Base-by-base conservation (phyloP, 2,329 filamentous ascomycete genomes). In the Microsporum canis region DNA sequence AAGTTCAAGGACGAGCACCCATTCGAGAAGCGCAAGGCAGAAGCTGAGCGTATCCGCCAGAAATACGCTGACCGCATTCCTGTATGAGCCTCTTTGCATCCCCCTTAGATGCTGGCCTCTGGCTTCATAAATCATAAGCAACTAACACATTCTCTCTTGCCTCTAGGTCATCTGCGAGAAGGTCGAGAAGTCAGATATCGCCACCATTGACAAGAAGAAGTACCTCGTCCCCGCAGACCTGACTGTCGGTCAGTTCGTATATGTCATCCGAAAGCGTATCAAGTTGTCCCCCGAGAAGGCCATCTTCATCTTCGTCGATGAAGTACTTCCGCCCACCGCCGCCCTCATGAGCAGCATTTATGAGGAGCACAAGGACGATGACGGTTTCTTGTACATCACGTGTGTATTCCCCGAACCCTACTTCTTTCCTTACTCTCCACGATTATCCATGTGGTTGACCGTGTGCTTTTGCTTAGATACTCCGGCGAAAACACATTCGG, bases 1-100 rank as follows among this genome's bases (percentile, higher is more conserved):
- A 97, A 97, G 86, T 99, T 99, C 80, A 99, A 99, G 91, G 94
- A 99, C 87, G 94, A 97, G 85, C 94, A 97, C 78, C 91, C 90
- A 71, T 97, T 97, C 77, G 94, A 97, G 88, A 99, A 99, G 89
- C 91, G 94, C 81, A 96, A 97, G 89, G 94, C 94, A 68, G 94
- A 99, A 81, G 94, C 94, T 75, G 94, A 99, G 83, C 91, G 94
- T 77, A 96, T 96, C 77, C 91, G 94, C 69, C 91, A 96, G 82
- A 99, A 99, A 80, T 99, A 99, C 77, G 86, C 90, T 69, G 94
- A 99, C 77, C 90, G 94, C 71, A 99, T 99, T 79, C 94, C 94
- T 58, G 94, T 96, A 85, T 76, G 27, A 4, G 56, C 59, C 29
- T 23, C 17, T 62, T 31, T 31, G 10, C 23, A 57, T n/a, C 34